Percentiles rank a stretch among this genome's conserved stretches.
phyloP scores from a whole-genome alignment of 75 land plant species.

The Pinus tabuliformis region DNA sequence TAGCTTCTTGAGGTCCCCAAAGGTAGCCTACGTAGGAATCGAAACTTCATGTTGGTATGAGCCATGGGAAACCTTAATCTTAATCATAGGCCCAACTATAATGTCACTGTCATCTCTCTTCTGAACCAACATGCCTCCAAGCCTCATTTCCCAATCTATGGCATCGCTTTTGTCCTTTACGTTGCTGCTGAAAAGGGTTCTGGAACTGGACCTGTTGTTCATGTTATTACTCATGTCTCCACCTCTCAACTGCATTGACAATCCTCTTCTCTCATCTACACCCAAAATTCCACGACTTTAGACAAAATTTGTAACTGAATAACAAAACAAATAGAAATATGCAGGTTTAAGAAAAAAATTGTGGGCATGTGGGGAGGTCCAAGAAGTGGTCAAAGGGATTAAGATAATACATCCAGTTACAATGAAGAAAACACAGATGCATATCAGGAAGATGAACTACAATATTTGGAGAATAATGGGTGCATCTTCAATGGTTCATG shows the following conservation, averaged over 20 bases:
- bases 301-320: neutral
- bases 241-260: neutral
- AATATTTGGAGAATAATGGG: too few species aligned
- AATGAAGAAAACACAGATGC: too few species aligned
- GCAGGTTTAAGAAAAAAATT: neutral
- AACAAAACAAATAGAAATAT: neutral
- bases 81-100: slow-evolving; percentile 28
- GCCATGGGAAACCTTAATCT: slow-evolving; percentile 53
- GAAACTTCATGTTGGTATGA: slow-evolving; percentile 36
- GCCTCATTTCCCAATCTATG: slow-evolving; percentile 54
- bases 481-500: too few species aligned
- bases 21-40: slow-evolving; percentile 46
- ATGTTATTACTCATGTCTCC: too few species aligned
- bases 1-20: slow-evolving; percentile 70
- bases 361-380: neutral
- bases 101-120: slow-evolving; percentile 29
- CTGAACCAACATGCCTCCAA: slow-evolving; percentile 67
- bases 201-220: neutral
- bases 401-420: too few species aligned
- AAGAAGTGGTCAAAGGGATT: neutral
- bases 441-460: too few species aligned
- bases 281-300: neutral
- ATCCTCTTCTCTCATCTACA: neutral
- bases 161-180: slow-evolving; percentile 9
- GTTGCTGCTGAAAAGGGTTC: neutral